phyloP scores from a whole-genome alignment of 805 yeast genomes.

The Candida maesae region DNA sequence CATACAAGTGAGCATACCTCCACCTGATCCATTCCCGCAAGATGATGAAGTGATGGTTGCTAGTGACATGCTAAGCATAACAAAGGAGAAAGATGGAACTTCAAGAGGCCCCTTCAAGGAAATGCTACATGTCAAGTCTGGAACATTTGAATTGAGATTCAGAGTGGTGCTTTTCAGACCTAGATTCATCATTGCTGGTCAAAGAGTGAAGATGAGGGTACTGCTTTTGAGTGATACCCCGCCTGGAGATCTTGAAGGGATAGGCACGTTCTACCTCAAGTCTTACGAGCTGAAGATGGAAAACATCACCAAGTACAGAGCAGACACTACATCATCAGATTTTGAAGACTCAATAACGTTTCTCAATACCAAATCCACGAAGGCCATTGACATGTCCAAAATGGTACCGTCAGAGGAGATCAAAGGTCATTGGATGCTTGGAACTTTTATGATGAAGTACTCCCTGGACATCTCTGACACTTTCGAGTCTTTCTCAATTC shows the following conservation, averaged over 20 bases:
- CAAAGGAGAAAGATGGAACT: conserved; percentile 6
- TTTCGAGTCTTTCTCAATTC: not conserved
- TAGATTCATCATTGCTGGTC: conserved; percentile 3
- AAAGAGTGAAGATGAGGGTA: not conserved
- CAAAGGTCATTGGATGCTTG: not conserved
- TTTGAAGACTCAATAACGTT: not conserved
- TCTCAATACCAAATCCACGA: not conserved
- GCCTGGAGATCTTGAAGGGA: not conserved
- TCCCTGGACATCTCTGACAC: conserved; percentile 4
- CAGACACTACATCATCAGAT: not conserved
- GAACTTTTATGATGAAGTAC: conserved; percentile 1
- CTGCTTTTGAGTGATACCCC: not conserved
- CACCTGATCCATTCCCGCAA: conserved; percentile 9
- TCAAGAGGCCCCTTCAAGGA: not conserved
- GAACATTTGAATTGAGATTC: not conserved
- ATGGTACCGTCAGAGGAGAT: conserved; percentile 3
- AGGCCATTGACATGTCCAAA: conserved; percentile 1
- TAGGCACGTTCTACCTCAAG: conserved; percentile 5
- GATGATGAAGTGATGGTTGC: conserved; percentile 7
- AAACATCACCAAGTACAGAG: not conserved
- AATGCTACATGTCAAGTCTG: not conserved
- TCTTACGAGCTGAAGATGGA: not conserved
- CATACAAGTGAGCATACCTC: conserved; percentile 5
- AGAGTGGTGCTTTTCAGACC: conserved; percentile 4
- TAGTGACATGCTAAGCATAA: conserved; percentile 2